A percentile compares a stretch with the other conserved stretches of the same genome.
phyloP scores from a whole-genome alignment of 202 grass and related monocot species.

The Digitaria exilis region DNA sequence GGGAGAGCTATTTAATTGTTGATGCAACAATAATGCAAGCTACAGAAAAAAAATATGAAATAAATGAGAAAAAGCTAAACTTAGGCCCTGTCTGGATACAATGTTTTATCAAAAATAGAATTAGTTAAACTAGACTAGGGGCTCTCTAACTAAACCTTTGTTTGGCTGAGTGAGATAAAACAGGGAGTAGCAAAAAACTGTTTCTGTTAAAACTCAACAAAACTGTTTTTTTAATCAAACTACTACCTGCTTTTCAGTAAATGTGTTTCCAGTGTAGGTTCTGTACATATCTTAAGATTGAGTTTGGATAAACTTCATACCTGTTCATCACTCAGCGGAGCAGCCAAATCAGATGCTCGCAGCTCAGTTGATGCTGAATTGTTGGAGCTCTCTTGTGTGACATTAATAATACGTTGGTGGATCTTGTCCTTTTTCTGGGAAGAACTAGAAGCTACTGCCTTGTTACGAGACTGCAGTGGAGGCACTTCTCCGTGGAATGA shows the following conservation, averaged over 20 bases:
- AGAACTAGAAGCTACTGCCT: slow-evolving; percentile 57
- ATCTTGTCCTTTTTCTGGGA: slow-evolving; percentile 75
- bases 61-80: slow-evolving; percentile 31
- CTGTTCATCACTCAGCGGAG: slow-evolving; percentile 94
- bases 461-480: slow-evolving; percentile 64
- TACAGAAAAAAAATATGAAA: slow-evolving; percentile 41
- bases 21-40: slow-evolving; percentile 95
- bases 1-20: slow-evolving; percentile 98
- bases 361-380: slow-evolving; percentile 52
- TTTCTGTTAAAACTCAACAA: too few relatives aligned
- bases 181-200: too few relatives aligned
- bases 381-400: slow-evolving; percentile 53
- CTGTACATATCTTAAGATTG: background rate
- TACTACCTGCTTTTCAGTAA: too few relatives aligned
- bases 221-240: too few relatives aligned
- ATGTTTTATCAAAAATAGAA: too few relatives aligned
- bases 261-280: too few relatives aligned
- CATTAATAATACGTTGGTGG: slow-evolving; percentile 49
- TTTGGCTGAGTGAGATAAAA: too few relatives aligned
- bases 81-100: background rate
- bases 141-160: too few relatives aligned
- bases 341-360: slow-evolving; percentile 52
- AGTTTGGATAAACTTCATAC: slow-evolving; percentile 40
- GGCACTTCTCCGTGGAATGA: slow-evolving; percentile 54
- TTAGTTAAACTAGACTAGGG: too few relatives aligned